phyloP scores from a whole-genome alignment of 2,329 filamentous ascomycete genomes.

The Aspergillus brasiliensis region DNA sequence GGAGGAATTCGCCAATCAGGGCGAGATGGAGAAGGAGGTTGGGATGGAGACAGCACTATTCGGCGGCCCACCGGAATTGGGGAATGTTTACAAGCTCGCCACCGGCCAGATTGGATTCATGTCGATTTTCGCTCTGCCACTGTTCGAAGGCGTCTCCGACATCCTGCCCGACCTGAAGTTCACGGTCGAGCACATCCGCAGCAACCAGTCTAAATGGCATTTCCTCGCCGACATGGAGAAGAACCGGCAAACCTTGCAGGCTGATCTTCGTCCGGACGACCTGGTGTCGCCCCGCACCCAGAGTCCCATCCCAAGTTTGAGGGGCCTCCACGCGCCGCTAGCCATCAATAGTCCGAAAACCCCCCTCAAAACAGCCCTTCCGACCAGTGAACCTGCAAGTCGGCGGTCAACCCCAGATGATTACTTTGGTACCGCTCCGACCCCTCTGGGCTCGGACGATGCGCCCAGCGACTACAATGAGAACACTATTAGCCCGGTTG shows the following conservation, averaged over 20 bases:
- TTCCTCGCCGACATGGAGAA: slow-evolving; percentile 36
- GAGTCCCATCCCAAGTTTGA: slow-evolving; percentile 29
- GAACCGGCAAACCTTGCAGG: slow-evolving; percentile 27
- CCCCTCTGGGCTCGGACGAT: slow-evolving; percentile 18
- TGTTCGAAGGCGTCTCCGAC: slow-evolving; percentile 86
- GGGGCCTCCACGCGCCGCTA: slow-evolving; percentile 14
- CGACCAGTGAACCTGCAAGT: slow-evolving; percentile 4
- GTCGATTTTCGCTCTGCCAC: slow-evolving; percentile 89
- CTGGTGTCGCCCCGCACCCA: slow-evolving; percentile 39
- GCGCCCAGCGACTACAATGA: slow-evolving; percentile 30
- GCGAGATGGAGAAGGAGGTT: slow-evolving; percentile 85
- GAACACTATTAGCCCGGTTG: slow-evolving; percentile 37
- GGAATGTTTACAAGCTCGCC: slow-evolving; percentile 78
- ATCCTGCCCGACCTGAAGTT: slow-evolving; percentile 84
- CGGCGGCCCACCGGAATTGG: slow-evolving; percentile 73
- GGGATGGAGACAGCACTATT: slow-evolving; percentile 86
- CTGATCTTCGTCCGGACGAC: slow-evolving; percentile 24
- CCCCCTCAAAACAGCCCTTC: slow-evolving; percentile 14
- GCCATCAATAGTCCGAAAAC: slow-evolving; percentile 10
- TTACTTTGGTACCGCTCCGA: slow-evolving; percentile 21
- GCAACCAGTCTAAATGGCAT: slow-evolving; percentile 73
- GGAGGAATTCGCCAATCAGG: slow-evolving; percentile 91
- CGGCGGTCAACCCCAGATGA: slow-evolving; percentile 13
- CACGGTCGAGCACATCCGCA: slow-evolving; percentile 76
- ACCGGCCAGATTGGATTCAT: slow-evolving; percentile 94